Conservation (phyloP, 805 yeast species). For the Maudiozyma bulderi region DNA sequence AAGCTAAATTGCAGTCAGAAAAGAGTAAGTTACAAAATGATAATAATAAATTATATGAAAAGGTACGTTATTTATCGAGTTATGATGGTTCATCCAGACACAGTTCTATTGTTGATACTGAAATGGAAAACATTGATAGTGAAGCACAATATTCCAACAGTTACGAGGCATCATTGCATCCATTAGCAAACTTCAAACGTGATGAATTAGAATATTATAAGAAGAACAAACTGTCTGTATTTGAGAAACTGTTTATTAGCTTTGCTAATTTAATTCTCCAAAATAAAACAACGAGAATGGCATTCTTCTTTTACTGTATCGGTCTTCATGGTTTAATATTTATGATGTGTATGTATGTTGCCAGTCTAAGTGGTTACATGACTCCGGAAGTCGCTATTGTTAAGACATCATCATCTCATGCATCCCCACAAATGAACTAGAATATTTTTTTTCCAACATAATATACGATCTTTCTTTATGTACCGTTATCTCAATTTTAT, state of each 20-base stretch:
- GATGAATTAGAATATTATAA: slow-evolving; percentile 65
- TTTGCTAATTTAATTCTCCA: slow-evolving; percentile 69
- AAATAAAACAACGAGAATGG: slow-evolving; percentile 58
- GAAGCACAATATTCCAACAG: slow-evolving; percentile 52
- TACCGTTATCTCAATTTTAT: neutral
- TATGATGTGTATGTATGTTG: slow-evolving; percentile 48
- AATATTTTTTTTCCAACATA: neutral
- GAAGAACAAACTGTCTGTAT: slow-evolving; percentile 57
- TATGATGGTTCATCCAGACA: slow-evolving; percentile 25
- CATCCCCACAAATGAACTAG: neutral
- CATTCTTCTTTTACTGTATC: slow-evolving; percentile 63
- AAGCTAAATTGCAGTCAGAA: slow-evolving; percentile 56
- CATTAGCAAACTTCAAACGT: slow-evolving; percentile 72
- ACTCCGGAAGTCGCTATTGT: slow-evolving; percentile 36
- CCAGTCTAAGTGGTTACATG: slow-evolving; percentile 36
- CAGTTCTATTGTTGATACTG: slow-evolving; percentile 22
- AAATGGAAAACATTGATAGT: slow-evolving; percentile 30
- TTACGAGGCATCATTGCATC: slow-evolving; percentile 73
- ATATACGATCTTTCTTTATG: neutral
- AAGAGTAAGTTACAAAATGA: slow-evolving; percentile 57
- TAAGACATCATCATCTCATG: slow-evolving; percentile 5
- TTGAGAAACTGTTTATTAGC: slow-evolving; percentile 68
- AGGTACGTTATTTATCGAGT: slow-evolving; percentile 56
- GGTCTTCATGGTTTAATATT: slow-evolving; percentile 69
- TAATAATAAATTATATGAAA: slow-evolving; percentile 71